Conservation (phyloP, 108 stramenopile genomes). For the Aurantiochytrium sp. region DNA sequence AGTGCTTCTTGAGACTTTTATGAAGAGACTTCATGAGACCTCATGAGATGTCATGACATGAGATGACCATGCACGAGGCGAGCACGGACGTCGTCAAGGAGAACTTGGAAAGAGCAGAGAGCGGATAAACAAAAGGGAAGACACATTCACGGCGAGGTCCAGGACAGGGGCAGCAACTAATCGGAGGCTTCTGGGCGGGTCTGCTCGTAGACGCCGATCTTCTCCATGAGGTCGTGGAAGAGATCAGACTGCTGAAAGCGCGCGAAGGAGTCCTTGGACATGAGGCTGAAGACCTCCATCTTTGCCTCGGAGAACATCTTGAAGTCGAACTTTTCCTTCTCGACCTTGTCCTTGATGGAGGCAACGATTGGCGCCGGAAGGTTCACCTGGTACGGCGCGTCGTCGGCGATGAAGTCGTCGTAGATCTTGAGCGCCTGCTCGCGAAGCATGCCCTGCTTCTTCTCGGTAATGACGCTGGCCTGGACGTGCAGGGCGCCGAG, state of each 20-base stretch:
- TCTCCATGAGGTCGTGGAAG: not conserved
- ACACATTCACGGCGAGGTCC: too few relatives aligned
- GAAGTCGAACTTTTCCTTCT: not conserved
- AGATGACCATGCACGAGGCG: too few relatives aligned
- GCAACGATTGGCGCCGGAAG: not conserved
- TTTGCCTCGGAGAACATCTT: constrained; percentile 19
- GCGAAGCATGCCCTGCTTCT: constrained; percentile 4
- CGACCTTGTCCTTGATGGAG: not conserved
- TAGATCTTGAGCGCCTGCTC: not conserved
- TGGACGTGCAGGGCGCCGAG: constrained; percentile 7
- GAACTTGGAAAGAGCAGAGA: too few relatives aligned
- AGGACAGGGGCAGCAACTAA: too few relatives aligned
- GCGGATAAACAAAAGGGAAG: too few relatives aligned
- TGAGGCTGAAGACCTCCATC: constrained; percentile 1
- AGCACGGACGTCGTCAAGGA: too few relatives aligned
- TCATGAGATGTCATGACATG: too few relatives aligned
- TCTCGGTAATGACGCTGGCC: not conserved
- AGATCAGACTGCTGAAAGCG: not conserved
- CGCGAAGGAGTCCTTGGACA: not conserved
- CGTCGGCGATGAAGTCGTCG: not conserved
- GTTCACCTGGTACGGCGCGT: not conserved
- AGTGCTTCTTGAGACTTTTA: too few relatives aligned
- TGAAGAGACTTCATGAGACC: too few relatives aligned
- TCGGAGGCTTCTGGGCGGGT: not conserved
- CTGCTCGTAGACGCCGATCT: constrained; percentile 29